These are phyloP conservation scores for Paramyrothecium sp. DNA, from an alignment of 2,329 filamentous ascomycete species.

Conservation along the genomic window DNA sequence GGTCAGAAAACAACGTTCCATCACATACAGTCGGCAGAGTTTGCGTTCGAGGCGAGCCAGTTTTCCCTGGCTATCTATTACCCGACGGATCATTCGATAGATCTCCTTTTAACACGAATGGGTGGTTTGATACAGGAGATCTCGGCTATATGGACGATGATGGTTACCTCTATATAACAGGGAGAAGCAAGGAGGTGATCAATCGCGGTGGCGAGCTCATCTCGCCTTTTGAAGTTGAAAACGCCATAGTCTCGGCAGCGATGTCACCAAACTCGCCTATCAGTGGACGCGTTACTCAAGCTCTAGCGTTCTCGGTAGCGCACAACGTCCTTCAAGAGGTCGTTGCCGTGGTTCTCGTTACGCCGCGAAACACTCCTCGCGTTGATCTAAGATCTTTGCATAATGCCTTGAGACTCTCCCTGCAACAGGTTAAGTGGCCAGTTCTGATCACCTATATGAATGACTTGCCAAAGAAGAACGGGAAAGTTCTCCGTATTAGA, in stretches of 20 bases:
- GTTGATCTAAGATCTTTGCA: constrained; percentile 49
- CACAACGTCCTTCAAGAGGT: constrained; percentile 56
- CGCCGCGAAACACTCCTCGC: constrained; percentile 37
- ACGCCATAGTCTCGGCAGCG: constrained; percentile 49
- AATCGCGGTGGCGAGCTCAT: constrained; percentile 59
- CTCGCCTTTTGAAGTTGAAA: constrained; percentile 58
- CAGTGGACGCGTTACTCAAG: constrained; percentile 44
- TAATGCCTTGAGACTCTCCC: constrained; percentile 39
- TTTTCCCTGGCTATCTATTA: constrained; percentile 49
- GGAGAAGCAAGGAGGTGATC: constrained; percentile 55
- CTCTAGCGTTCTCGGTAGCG: constrained; percentile 50
- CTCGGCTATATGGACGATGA: constrained; percentile 50
- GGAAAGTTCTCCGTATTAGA: constrained; percentile 55
- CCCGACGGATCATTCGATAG: constrained; percentile 40
- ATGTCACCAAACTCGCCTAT: constrained; percentile 39
- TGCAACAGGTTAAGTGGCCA: constrained; percentile 54
- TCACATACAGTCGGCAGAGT: constrained; percentile 43
- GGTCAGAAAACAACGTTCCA: constrained; percentile 26
- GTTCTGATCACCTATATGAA: constrained; percentile 53
- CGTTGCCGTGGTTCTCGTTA: constrained; percentile 51
- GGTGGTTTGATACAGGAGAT: constrained; percentile 56
- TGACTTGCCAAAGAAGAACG: constrained; percentile 52
- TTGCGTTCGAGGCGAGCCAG: constrained; percentile 48
- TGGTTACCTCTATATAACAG: constrained; percentile 53
- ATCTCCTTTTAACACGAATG: constrained; percentile 42